Evolutionary conservation across 768 basidiomycete species (phyloP).

Genomic region (Xerocomellus chrysenteron): DNA sequence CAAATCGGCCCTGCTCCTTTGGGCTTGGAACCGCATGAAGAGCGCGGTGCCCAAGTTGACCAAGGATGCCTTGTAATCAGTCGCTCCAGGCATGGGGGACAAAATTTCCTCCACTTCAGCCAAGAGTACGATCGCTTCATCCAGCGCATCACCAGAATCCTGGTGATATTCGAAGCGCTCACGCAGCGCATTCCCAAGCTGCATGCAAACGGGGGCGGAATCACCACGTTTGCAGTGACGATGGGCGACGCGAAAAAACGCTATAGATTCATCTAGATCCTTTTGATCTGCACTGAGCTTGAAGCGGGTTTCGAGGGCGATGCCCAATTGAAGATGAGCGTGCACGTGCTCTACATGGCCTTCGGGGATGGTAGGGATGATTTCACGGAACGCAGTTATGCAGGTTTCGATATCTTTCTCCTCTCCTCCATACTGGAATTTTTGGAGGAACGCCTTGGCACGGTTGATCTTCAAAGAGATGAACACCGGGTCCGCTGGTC

Average conservation of each 20-base stretch:
- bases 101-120: constrained; percentile 17
- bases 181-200: constrained; percentile 17
- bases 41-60: constrained; percentile 12
- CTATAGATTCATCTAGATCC: constrained; percentile 29
- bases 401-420: constrained; percentile 4
- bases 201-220: constrained; percentile 5
- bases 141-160: constrained; percentile 13
- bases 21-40: constrained; percentile 17
- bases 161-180: constrained; percentile 8
- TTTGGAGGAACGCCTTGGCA: constrained; percentile 16
- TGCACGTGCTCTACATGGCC: constrained; percentile 11
- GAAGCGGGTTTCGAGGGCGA: constrained; percentile 22
- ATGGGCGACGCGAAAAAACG: constrained; percentile 10
- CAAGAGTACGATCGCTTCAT: constrained; percentile 25
- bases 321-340: constrained; percentile 12
- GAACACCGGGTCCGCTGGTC: not conserved
- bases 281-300: not conserved
- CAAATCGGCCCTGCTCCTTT: constrained; percentile 10
- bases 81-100: not conserved
- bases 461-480: constrained; percentile 10
- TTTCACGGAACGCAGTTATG: constrained; percentile 14
- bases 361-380: constrained; percentile 8
- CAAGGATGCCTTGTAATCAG: constrained; percentile 5
- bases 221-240: constrained; percentile 7
- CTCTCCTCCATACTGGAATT: constrained; percentile 8